A percentile compares a stretch with the other conserved stretches of the same genome.
These are phyloP conservation scores for Ehretia macrophylla DNA, from an alignment of 257 asterid genomes.

Conservation along the genomic window DNA sequence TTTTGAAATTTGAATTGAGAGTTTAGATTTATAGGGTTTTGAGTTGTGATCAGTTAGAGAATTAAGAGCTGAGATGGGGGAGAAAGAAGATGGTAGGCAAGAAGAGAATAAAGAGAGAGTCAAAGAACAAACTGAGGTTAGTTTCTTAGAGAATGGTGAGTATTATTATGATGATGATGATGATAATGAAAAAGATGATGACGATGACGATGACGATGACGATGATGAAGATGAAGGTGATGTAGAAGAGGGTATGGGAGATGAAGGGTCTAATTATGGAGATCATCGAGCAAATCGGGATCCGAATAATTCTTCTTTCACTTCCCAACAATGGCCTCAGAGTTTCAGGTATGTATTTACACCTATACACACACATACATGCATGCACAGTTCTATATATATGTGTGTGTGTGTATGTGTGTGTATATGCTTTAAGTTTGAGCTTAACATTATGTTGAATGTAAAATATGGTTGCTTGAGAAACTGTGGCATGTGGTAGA, in stretches of 20 bases:
- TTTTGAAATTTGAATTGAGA: not conserved
- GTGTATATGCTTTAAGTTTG: not conserved
- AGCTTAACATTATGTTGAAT: no score
- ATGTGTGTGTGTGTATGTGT: not conserved
- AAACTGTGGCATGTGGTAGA: no score
- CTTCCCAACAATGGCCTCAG: constrained; percentile 90
- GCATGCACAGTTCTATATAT: not conserved
- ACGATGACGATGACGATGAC: constrained; percentile 25
- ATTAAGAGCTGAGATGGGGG: no score
- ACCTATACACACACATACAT: not conserved
- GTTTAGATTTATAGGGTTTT: not conserved
- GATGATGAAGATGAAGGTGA: constrained; percentile 25
- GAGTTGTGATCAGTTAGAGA: no score
- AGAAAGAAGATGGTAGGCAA: constrained; percentile 1
- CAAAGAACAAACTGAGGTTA: constrained; percentile 31
- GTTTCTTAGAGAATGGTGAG: constrained; percentile 39
- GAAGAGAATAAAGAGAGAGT: constrained; percentile 29
- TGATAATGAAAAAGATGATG: constrained; percentile 4
- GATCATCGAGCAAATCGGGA: not conserved
- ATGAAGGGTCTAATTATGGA: constrained; percentile 14
- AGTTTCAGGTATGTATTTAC: constrained; percentile 54
- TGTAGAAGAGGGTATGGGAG: constrained; percentile 20
- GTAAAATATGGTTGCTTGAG: no score
- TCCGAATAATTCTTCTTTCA: constrained; percentile 30
- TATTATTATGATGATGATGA: constrained; percentile 31